Evolutionary conservation across 768 basidiomycete species (phyloP), one percentile per base, ranked within the genome.

Genomic region (Paxillus rubicundulus): DNA sequence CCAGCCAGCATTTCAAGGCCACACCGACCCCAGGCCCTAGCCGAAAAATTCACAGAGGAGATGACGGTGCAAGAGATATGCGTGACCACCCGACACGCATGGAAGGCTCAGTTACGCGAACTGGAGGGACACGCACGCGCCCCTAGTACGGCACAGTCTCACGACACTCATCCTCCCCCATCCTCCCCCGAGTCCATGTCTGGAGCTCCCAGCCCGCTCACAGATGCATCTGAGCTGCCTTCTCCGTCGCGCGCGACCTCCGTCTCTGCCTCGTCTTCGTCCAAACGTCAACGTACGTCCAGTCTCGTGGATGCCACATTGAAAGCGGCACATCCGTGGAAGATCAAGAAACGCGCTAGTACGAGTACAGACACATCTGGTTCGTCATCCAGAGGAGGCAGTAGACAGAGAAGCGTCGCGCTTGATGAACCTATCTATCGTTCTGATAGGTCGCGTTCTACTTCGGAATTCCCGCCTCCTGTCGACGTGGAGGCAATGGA

Each of bases 391-490:
- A 76, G 78, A 55, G 72, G 68, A 12, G 71, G 71, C 27, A 78
- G 77, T 56, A 71, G 75, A 42, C 74, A 73, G 36, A 54, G 64
- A 32, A 50, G 70, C 61, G 47, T 66, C 44, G 71, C 76, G 0
- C 65, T 80, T 3, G 80, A 78, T 27, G 79, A 82, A 37, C 78
- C 79, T n/a, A 81, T 85, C 30, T 85, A 80, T 53, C 66, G 70
- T 37, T 60, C 54, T 50, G 81, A 80, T 61, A 71, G 84, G 57
- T 88, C 88, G 53, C 84, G 85, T 56, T 89, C 87, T 0, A 76
- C 78, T 0, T 87, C 86, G 0, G 68, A 64, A 1, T 69, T 84
- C 53, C 79, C 81, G 0, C 54, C 69, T 16, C 46, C 40, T 9
- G 27, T 37, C 43, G 48, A 47, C 2, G 28, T 62, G 1, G 74